Evolutionary conservation across 2,329 filamentous ascomycete genomes (phyloP).

Genomic region (Fusarium annulatum): DNA sequence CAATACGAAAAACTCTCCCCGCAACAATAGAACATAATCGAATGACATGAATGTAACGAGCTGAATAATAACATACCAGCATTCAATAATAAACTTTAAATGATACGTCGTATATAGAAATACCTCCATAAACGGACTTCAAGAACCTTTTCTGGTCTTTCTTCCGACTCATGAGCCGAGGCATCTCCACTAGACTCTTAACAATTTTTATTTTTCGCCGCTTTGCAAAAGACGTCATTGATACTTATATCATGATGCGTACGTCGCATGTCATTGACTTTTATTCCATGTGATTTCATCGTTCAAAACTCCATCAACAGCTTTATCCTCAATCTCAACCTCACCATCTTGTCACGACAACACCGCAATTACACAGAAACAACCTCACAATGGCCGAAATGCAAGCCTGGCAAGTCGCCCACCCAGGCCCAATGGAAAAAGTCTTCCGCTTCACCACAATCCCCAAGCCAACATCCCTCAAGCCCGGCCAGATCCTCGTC

Average conservation of each 20-base stretch:
- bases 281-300: not conserved
- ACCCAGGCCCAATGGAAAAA: conserved; percentile 42
- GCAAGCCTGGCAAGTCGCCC: conserved; percentile 45
- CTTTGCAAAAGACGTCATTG: conserved; percentile 28
- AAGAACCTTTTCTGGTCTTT: not conserved
- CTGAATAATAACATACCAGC: not conserved
- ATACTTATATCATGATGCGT: not conserved
- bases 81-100: not conserved
- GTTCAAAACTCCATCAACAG: not conserved
- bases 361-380: not conserved
- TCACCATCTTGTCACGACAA: not conserved
- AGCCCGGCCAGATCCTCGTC: conserved; percentile 53
- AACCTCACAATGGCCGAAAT: conserved; percentile 33
- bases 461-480: conserved; percentile 38
- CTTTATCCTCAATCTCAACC: not conserved
- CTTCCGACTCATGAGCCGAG: conserved; percentile 4
- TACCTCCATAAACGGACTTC: not conserved
- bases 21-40: not conserved
- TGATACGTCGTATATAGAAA: not conserved
- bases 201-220: not conserved
- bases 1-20: not conserved
- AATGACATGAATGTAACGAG: not conserved
- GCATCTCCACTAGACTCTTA: conserved; percentile 26
- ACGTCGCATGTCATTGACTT: not conserved
- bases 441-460: conserved; percentile 36